Base-by-base conservation (phyloP, 2,329 filamentous ascomycete species). In the Alternaria conjuncta region DNA sequence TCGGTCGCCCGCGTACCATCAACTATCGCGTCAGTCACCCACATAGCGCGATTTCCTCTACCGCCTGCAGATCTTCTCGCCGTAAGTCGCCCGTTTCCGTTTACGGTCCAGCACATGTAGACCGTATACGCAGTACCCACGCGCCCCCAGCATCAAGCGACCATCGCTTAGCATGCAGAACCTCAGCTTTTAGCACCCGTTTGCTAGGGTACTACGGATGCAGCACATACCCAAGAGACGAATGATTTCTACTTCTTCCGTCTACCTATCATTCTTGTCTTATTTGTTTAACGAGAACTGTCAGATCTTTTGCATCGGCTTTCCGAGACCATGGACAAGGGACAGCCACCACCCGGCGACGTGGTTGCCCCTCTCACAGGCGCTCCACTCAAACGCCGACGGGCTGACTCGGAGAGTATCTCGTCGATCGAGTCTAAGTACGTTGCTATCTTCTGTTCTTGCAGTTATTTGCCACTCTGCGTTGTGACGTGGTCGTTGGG, bases 261-360 rank as follows among this genome's bases (percentile, higher is more conserved):
- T 53, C 47, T 30, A 60, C 65, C 62, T 57, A 54, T 64, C 64
- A 50, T 67, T 71, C 26, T 65, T 56, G 64, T 66, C 68, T 70
- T 50, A 58, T 50, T 60, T 53, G 54, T 56, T 55, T 57, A 60
- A 61, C 63, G 46, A 68, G 68, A 68, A 25, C 56, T 32, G 60
- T 49, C 66, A 62, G 57, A 58, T 55, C 47, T 64, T 66, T 59
- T 68, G 61, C 63, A 66, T 66, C 65, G 65, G 60, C 68, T 67
- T 71, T 76, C 76, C 76, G 74, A 66, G 61, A 68, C 76, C 76
- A 79, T 79, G 77, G 76, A 77, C 55, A 68, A 72, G 75, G 73
- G 65, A 67, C 74, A 71, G 77, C 76, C 77, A 78, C 75, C 65
- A 75, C 75, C 77, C 77, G 76, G 75, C 65, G 70, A 71, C 66